Evolutionary conservation across 352 stramenopile genomes (phyloP), one percentile per base, ranked within the genome.

Genomic region (Thalassiosira gravida): DNA sequence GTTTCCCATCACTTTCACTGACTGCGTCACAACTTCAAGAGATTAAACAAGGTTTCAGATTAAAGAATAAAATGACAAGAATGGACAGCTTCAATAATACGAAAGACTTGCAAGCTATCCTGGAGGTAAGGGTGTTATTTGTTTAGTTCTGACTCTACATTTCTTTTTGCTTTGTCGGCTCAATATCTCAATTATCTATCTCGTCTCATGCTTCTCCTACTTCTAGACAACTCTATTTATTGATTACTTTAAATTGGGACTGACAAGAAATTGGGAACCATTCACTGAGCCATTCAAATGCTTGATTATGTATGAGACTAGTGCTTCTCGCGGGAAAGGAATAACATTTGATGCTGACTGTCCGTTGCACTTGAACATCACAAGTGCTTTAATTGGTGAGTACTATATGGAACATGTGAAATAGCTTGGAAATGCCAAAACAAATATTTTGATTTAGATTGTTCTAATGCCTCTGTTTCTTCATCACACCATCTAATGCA

Each of bases 161-260:
- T 7, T 30, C 18, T 49, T 44, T 50, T 49, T 16, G n/a, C 30
- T 16, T 49, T 49, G 16, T 29, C 37, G 1, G 37, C 3, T 37
- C 7, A 35, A 16, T 20, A 42, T 75, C 57, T 59, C 22, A 55
- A 57, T 52, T 20, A 32, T 57, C 46, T 20, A 44, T 22, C 47
- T 67, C n/a, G 47, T 50, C 3, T 47, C n/a, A 6, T 61, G 18
- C 53, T 35, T 24, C 18, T 30, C n/a, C 47, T 57, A n/a, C n/a
- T n/a, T 39, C 11, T 39, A 74, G 66, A n/a, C 24, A 49, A 76
- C 63, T 52, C 16, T 78, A 37, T 86, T 80, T 30, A 78, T 87
- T 53, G 92, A 96, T 63, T 96, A 95, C 55, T 96, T 96, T 74
- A 96, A 96, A 79, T 88, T 94, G 58, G 89, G 86, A 11, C 18